phyloP scores from a whole-genome alignment of 352 stramenopile species.

The Hyaloperonospora arabidopsidis region DNA sequence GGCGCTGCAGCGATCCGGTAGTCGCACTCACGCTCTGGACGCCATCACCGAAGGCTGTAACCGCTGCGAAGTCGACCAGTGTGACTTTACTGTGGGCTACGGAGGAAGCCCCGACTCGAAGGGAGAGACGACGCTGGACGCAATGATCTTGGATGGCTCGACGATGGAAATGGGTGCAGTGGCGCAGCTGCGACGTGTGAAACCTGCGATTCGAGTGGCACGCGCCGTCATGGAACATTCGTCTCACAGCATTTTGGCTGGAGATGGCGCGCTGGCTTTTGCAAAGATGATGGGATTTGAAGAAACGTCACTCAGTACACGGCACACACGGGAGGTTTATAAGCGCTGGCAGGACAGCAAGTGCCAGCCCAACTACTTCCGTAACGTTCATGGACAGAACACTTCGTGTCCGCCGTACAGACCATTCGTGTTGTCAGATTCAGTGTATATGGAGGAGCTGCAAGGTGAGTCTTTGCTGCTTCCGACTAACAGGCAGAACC shows the following conservation, averaged over 20 bases:
- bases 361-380: slow-evolving; percentile 89
- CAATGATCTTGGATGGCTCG: slow-evolving; percentile 86
- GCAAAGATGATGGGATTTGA: slow-evolving; percentile 88
- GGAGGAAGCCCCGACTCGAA: slow-evolving; percentile 78
- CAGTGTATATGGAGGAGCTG: slow-evolving; percentile 18
- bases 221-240: slow-evolving; percentile 85
- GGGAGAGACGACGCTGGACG: slow-evolving; percentile 87
- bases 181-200: slow-evolving; percentile 68
- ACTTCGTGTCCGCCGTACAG: slow-evolving; percentile 74
- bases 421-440: slow-evolving; percentile 23
- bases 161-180: slow-evolving; percentile 84
- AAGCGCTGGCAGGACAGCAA: slow-evolving; percentile 43
- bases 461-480: slow-evolving; percentile 19
- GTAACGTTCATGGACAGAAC: slow-evolving; percentile 61
- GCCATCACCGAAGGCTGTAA: slow-evolving; percentile 67
- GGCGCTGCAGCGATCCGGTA: slow-evolving; percentile 19
- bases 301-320: slow-evolving; percentile 61
- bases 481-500: slow-evolving; percentile 14
- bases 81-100: slow-evolving; percentile 84
- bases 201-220: slow-evolving; percentile 76
- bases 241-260: slow-evolving; percentile 79
- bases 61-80: slow-evolving; percentile 78
- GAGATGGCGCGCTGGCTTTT: slow-evolving; percentile 79
- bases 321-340: slow-evolving; percentile 46
- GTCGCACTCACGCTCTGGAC: slow-evolving; percentile 34